Evolutionary conservation across 1,284 basidiomycete genomes (phyloP).

Genomic region (Trichosporon sp.): DNA sequence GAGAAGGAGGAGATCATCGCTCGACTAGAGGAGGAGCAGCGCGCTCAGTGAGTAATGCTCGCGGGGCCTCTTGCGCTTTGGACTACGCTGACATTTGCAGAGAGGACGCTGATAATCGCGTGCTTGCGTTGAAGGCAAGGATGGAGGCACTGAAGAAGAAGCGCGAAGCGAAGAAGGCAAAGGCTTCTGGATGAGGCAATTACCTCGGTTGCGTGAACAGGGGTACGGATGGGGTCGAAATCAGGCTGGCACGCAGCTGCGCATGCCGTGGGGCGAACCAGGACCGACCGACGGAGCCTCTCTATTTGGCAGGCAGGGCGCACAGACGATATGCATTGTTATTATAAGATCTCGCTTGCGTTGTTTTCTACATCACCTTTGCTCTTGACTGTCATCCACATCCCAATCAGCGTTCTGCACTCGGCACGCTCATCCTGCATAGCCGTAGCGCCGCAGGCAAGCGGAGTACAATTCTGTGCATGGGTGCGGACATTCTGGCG

Average conservation of each 20-base stretch:
- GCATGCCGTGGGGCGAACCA: neutral
- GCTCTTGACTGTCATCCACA: neutral
- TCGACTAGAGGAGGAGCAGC: constrained; percentile 45
- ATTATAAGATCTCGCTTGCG: neutral
- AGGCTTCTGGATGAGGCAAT: neutral
- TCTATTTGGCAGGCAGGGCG: too few species aligned
- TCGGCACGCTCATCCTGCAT: neutral
- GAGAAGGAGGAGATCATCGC: constrained; percentile 48
- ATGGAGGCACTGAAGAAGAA: constrained; percentile 44
- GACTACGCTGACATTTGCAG: constrained; percentile 25
- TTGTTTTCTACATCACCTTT: neutral
- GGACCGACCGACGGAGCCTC: too few species aligned
- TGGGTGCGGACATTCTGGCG: neutral
- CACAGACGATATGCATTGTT: neutral
- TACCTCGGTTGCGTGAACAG: neutral
- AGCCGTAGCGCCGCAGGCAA: neutral
- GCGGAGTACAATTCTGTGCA: neutral
- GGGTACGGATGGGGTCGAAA: too few species aligned
- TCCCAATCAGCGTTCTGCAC: too few species aligned
- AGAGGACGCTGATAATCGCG: constrained; percentile 47
- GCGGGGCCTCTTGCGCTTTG: too few species aligned
- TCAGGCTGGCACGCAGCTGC: neutral
- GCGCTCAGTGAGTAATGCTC: constrained; percentile 50
- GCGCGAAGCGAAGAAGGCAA: constrained; percentile 25
- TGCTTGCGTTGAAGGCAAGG: constrained; percentile 40